A percentile compares a stretch with the other conserved stretches of the same genome.
Evolutionary conservation across 83 land plant genomes (phyloP).

Genomic region (Picea engelmannii): DNA sequence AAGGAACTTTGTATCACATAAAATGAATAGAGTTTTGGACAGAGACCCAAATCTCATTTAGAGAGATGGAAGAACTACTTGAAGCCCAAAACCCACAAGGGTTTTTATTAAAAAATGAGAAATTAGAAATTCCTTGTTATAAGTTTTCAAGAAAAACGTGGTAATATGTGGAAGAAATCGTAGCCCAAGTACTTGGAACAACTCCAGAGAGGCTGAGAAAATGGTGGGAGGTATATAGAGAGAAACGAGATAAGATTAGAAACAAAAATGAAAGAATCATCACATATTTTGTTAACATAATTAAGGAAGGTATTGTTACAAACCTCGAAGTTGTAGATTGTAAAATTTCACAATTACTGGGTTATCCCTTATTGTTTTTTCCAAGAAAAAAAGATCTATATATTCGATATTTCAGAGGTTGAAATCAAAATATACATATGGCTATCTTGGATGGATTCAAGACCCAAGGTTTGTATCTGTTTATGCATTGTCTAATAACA

Average conservation of each 20-base stretch:
- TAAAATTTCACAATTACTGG: too few relatives aligned
- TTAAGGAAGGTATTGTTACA: constrained; percentile 21
- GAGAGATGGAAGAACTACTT: constrained; percentile 92
- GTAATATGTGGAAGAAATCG: constrained; percentile 82
- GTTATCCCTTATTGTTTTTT: too few relatives aligned
- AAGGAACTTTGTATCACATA: constrained; percentile 76
- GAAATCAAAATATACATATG: too few relatives aligned
- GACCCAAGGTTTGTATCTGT: too few relatives aligned
- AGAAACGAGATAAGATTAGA: constrained; percentile 55
- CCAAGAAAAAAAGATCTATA: too few relatives aligned
- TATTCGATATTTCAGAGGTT: too few relatives aligned
- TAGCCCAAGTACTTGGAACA: constrained; percentile 81
- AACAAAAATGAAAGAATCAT: constrained; percentile 46
- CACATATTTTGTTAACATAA: constrained; percentile 4
- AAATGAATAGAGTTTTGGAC: constrained; percentile 58
- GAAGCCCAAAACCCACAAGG: constrained; percentile 78
- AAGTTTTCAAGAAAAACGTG: constrained; percentile 76
- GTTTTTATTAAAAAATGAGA: constrained; percentile 67
- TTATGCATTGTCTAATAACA: too few relatives aligned
- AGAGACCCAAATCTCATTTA: constrained; percentile 80
- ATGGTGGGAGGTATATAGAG: constrained; percentile 93
- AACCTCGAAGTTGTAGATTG: too few relatives aligned
- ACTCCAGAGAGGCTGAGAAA: constrained; percentile 81
- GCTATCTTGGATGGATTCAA: too few relatives aligned
- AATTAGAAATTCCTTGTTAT: constrained; percentile 61